Percentiles rank a stretch among this genome's conserved stretches.
phyloP scores from a whole-genome alignment of 2,329 filamentous ascomycete species.

The Diplodia corticola region DNA sequence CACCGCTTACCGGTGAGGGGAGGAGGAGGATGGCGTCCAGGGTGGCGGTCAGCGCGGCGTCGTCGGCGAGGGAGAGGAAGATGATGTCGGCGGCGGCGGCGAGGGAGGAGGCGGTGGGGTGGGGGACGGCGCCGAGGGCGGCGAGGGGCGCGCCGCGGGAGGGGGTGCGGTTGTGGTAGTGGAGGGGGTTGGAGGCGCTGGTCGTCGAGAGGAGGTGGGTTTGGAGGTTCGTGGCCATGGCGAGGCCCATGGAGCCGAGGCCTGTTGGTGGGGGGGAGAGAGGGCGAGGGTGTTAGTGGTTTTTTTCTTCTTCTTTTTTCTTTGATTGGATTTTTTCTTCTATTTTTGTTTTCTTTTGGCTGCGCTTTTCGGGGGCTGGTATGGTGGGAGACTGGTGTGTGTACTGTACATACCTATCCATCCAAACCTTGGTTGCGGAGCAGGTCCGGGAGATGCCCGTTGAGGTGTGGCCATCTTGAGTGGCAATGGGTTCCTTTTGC shows the following conservation, averaged over 20 bases:
- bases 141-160: not conserved
- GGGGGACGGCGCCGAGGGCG: not conserved
- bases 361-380: too few relatives aligned
- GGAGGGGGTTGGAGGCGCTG: slow-evolving; percentile 31
- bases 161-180: slow-evolving; percentile 43
- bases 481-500: not conserved
- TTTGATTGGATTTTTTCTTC: not conserved
- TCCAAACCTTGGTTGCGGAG: not conserved
- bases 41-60: not conserved
- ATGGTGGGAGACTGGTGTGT: too few relatives aligned
- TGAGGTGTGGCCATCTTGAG: not conserved
- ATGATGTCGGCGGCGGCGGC: not conserved
- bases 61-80: not conserved
- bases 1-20: too few relatives aligned
- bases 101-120: not conserved
- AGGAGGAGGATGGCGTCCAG: not conserved
- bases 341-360: too few relatives aligned
- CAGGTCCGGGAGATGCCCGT: not conserved
- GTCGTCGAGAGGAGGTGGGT: slow-evolving; percentile 36
- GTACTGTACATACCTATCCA: slow-evolving; percentile 5
- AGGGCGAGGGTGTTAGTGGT: slow-evolving; percentile 25
- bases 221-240: slow-evolving; percentile 54
- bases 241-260: slow-evolving; percentile 54
- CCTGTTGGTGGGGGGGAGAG: slow-evolving; percentile 36
- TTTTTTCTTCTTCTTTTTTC: not conserved